Base-by-base conservation (phyloP, 441 rosid species). In the Gossypium aridum region DNA sequence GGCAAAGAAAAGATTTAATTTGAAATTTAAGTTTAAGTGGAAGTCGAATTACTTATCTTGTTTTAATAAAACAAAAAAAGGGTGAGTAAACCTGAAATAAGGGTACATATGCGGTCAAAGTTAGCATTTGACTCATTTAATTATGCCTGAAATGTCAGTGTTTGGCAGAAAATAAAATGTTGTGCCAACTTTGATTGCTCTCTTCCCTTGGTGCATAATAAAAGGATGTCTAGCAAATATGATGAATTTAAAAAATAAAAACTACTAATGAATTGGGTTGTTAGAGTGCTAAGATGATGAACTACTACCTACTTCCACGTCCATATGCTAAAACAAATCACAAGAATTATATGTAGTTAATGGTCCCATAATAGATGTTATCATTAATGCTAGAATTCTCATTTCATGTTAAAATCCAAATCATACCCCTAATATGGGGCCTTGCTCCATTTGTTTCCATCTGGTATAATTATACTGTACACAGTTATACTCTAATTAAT, bases 351-450 rank as follows among this genome's bases (percentile, higher is more conserved):
- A 10, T 37, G 10, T 10, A 65, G 49, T 75, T 13, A 31, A 71
- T 56, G 82, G 77, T 54, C 78, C 80, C 74, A 71, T 67, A 55
- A 17, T 64, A 63, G 72, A 28, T 64, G 56, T 76, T 76, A 73
- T 75, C 64, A 56, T 73, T 47, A 60, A 64, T 16, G 55, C 65
- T 10, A 43, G 64, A 56, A 76, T 57, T 75, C 51, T 53, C 59
- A 47, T 55, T 80, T 67, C 20, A 13, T 20, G 56, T 66, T 79
- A n/a, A 77, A 68, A 55, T 62, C 75, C 69, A 53, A 71, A 76
- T 60, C 53, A 60, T 72, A 73, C n/a, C 53, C 43, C 39, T 14
- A 22, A 10, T 13, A 75, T 59, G 72, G 70, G 72, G 16, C 70
- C 55, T 34, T 71, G 55, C 25, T 54, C 59, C 74, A 2, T 61